Conservation (phyloP, 441 rosid genomes). For the Heliophila coronopifolia region DNA sequence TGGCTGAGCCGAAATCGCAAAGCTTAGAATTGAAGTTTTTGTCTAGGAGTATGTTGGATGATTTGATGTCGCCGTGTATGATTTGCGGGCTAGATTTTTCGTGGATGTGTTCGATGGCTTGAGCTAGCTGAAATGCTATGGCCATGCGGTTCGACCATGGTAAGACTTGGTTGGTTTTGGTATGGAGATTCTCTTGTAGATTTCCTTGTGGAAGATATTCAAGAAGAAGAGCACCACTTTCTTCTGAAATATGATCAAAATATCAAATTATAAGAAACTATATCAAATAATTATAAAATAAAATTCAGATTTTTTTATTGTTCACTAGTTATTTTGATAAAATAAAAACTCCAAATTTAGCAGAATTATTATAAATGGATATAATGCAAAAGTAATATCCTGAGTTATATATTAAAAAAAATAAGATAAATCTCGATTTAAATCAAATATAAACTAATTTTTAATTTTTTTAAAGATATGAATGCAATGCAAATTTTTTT, state of each 20-base stretch:
- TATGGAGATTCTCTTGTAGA: constrained; percentile 59
- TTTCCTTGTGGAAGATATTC: constrained; percentile 64
- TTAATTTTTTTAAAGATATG: too few relatives aligned
- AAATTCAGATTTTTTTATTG: too few relatives aligned
- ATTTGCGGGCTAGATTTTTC: constrained; percentile 61
- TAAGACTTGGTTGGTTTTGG: constrained; percentile 28
- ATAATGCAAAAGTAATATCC: too few relatives aligned
- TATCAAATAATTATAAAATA: too few relatives aligned
- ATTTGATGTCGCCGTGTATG: constrained; percentile 71
- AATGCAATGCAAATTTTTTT: too few relatives aligned
- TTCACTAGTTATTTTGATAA: too few relatives aligned
- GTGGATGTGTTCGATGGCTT: constrained; percentile 68
- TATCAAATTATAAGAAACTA: too few relatives aligned
- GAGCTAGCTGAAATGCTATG: constrained; percentile 59
- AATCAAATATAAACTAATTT: too few relatives aligned
- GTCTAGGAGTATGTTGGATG: constrained; percentile 75
- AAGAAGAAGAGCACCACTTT: constrained; percentile 53
- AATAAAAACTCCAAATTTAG: too few relatives aligned
- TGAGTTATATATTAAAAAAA: too few relatives aligned
- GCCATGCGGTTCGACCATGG: constrained; percentile 54
- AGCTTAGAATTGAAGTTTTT: constrained; percentile 57
- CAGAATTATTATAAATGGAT: too few relatives aligned
- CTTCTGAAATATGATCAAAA: constrained; percentile 30
- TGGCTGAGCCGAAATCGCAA: constrained; percentile 80
- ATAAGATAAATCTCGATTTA: too few relatives aligned